phyloP scores from a whole-genome alignment of 2,329 filamentous ascomycete genomes.

The Raffaelea arxii region DNA sequence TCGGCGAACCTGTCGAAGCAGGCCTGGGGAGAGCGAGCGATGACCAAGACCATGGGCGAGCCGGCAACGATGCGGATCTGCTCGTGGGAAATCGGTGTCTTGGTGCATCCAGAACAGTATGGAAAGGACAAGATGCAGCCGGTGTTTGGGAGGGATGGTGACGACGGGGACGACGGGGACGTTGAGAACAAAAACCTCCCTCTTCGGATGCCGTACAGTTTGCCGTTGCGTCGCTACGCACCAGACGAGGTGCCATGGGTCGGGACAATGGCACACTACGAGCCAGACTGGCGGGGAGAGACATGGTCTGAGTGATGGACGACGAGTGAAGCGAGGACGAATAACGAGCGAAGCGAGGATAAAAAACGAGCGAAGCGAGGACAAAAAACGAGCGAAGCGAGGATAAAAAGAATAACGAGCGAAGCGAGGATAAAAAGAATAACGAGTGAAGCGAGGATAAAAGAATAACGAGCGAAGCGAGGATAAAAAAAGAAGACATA shows the following conservation, averaged over 20 bases:
- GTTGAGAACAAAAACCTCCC: constrained; percentile 34
- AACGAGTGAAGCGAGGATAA: no score
- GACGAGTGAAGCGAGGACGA: no score
- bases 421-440: no score
- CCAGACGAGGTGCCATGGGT: constrained; percentile 66
- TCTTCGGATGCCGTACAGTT: constrained; percentile 71
- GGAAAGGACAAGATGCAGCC: constrained; percentile 51
- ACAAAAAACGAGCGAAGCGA: no score
- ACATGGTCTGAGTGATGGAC: no score
- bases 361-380: no score
- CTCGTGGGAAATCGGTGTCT: constrained; percentile 75
- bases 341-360: no score
- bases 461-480: no score
- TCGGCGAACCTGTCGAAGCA: constrained; percentile 90
- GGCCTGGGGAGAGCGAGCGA: constrained; percentile 86
- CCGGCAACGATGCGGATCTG: constrained; percentile 58
- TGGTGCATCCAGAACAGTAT: constrained; percentile 65
- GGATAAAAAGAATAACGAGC: no score
- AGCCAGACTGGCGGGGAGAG: constrained; percentile 51
- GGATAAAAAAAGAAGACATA: neutral
- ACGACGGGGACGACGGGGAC: constrained; percentile 6
- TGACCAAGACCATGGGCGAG: constrained; percentile 36
- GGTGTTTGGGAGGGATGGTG: constrained; percentile 51
- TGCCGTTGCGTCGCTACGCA: constrained; percentile 61
- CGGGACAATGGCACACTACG: constrained; percentile 46